Evolutionary conservation across 164 flowering plant species (phyloP), one percentile per base, ranked within the genome.

Genomic region (Sextonia rubra): DNA sequence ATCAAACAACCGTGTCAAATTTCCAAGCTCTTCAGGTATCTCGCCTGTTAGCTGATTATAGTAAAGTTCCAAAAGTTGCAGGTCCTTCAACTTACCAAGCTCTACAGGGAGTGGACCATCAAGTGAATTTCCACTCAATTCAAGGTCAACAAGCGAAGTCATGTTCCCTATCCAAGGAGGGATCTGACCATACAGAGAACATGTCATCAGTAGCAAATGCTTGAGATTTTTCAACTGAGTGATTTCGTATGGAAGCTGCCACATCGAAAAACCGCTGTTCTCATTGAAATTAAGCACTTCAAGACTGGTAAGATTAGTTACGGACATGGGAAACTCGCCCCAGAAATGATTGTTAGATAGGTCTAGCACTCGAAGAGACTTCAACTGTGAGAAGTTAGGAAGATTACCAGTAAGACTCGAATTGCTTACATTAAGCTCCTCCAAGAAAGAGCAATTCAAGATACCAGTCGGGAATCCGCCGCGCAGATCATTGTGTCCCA

Each of bases 1-100:
- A 56, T 88, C 93, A 20, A 15, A 32, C 37, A 95, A 89, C 84
- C 82, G 78, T 2, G 88, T 89, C 47, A 93, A 74, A 69, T 93
- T 95, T 44, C 91, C 98, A 11, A 93, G 83, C 78, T 88, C 97
- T 55, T 81, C 86, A 0, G 99, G 99, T 66, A 95, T 88, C 12
- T 70, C 70, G 0, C 99, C 98, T 1, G 67, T 74, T 25, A 95
- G 82, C 26, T 81, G 80, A 77, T 95, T 91, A 68, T 93, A 90
- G 79, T 90, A 95, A 25, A 95, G 90, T 81, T 91, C 97, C 60
- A 95, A 87, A 68, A 71, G 80, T 24, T 64, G 62, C 82, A 95
- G 75, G 78, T 86, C 86, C 78, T 79, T 81, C 75, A 95, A 79
- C 77, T 69, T 67, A 7, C 93, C 92, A 3, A 95, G 47, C 79